phyloP scores from a whole-genome alignment of 116 monocot species.

The Phalaenopsis hybrid region DNA sequence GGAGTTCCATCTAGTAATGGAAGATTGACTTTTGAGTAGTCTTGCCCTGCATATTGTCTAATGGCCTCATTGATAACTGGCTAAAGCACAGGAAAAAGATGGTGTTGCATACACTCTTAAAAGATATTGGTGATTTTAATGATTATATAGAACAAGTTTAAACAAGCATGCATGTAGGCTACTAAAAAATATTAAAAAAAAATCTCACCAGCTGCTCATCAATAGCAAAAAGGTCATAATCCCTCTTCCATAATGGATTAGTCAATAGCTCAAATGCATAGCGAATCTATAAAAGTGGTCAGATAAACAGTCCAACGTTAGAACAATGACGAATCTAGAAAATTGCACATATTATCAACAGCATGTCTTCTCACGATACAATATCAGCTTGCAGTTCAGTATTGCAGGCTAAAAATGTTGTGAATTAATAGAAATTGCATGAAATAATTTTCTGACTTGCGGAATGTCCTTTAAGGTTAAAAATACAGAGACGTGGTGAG shows the following conservation, averaged over 20 bases:
- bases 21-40: slow-evolving; percentile 50
- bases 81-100: slow-evolving; percentile 31
- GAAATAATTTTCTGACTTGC: not conserved
- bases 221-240: slow-evolving; percentile 79
- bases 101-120: not conserved
- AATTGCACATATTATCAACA: not conserved
- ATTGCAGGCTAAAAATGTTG: not conserved
- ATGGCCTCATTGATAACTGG: slow-evolving; percentile 41
- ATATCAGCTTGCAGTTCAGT: not conserved
- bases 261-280: slow-evolving; percentile 84
- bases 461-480: not conserved
- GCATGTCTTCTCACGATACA: not conserved
- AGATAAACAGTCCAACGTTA: slow-evolving; percentile 3
- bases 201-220: slow-evolving; percentile 74
- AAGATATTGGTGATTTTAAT: not conserved
- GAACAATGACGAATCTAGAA: not conserved
- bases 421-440: not conserved
- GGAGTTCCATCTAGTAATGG: slow-evolving; percentile 52
- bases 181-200: slow-evolving; percentile 4
- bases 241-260: slow-evolving; percentile 81
- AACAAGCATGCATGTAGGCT: not conserved
- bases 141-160: not conserved
- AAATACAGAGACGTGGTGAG: not conserved
- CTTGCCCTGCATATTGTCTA: slow-evolving; percentile 37
- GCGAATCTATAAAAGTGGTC: slow-evolving; percentile 49